Base-by-base conservation (phyloP, 2,329 filamentous ascomycete genomes). In the Paraphaeosphaeria sporulosa region DNA sequence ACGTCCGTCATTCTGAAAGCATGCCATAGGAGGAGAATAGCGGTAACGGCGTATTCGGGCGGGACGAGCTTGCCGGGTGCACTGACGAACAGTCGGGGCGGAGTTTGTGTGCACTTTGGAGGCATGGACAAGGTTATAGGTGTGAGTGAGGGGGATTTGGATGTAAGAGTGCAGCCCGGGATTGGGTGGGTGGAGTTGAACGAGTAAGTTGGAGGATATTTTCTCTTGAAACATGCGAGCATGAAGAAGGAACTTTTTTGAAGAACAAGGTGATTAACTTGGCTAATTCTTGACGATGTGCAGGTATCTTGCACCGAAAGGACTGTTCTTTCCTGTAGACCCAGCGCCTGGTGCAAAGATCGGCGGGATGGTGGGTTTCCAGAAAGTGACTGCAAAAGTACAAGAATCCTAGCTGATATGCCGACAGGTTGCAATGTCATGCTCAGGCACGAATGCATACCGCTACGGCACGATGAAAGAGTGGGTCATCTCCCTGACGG, bases 381-480 rank as follows among this genome's bases (percentile, higher is more conserved):
- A 19, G 40, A 25, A 44, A 25, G 7, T 9, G 4, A 8, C 17
- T 27, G 40, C 36, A 6, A 12, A 17, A 19, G 21, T 21, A 23
- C 19, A 8, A 50, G 4, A 30, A 15, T 12, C n/a, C 7, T 55
- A 23, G 38, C 42, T 32, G 19, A 55, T 13, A 44, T n/a, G 2
- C n/a, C 10, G 7, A 32, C 32, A 71, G 70, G 75, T 79, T 34
- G 72, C 73, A 36, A 93, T 91, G 12, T 88, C 87, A 58, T 91
- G 89, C 76, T 88, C 77, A 10, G 93, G 93, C 55, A 97, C 93
- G 8, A 97, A 97, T 75, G 90, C 93, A 13, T 96, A 96, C 81
- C 85, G 92, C 57, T 97, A 96, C 76, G 93, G 93, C 62, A 97
- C 93, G 2, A 96, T 97, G 92, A 88, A 91, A 63, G 92, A 96